Evolutionary conservation across 352 stramenopile genomes (phyloP).

Genomic region (Phytophthora foliorum): DNA sequence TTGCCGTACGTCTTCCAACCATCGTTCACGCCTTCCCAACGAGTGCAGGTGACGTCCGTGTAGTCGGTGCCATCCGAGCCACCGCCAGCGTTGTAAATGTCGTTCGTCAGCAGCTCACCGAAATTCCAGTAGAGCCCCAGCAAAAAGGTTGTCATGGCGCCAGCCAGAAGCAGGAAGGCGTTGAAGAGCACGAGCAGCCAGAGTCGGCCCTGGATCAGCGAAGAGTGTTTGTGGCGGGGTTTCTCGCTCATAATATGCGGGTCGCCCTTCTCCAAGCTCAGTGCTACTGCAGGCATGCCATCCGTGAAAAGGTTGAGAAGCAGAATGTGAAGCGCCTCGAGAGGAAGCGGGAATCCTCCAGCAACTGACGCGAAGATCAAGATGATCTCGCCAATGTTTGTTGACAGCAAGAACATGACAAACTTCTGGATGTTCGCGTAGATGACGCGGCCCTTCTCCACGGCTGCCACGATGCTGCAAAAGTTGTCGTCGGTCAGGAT

Average conservation of each 20-base stretch:
- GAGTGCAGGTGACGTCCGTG: conserved; percentile 61
- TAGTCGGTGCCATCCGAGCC: conserved; percentile 56
- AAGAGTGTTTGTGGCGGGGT: conserved; percentile 63
- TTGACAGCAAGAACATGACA: conserved; percentile 98
- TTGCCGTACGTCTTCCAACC: conserved; percentile 72
- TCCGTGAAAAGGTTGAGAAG: conserved; percentile 99
- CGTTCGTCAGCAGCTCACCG: conserved; percentile 49
- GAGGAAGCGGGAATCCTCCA: conserved; percentile 73
- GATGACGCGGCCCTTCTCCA: conserved; percentile 96
- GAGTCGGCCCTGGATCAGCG: conserved; percentile 66
- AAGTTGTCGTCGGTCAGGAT: conserved; percentile 99
- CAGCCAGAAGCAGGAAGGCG: conserved; percentile 55
- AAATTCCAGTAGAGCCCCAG: conserved; percentile 85
- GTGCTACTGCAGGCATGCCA: conserved; percentile 75
- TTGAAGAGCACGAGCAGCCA: conserved; percentile 75
- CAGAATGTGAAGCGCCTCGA: conserved; percentile 98
- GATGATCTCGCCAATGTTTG: conserved; percentile 96
- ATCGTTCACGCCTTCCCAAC: conserved; percentile 57
- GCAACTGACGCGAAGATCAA: conserved; percentile 81
- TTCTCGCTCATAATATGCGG: conserved; percentile 72
- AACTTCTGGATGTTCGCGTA: conserved; percentile 99
- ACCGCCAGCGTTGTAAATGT: conserved; percentile 65
- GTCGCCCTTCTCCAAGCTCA: conserved; percentile 81
- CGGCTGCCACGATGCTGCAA: conserved; percentile 96
- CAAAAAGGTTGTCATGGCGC: conserved; percentile 59